phyloP scores from a whole-genome alignment of 1,284 basidiomycete genomes.

The Porodaedalea pini region DNA sequence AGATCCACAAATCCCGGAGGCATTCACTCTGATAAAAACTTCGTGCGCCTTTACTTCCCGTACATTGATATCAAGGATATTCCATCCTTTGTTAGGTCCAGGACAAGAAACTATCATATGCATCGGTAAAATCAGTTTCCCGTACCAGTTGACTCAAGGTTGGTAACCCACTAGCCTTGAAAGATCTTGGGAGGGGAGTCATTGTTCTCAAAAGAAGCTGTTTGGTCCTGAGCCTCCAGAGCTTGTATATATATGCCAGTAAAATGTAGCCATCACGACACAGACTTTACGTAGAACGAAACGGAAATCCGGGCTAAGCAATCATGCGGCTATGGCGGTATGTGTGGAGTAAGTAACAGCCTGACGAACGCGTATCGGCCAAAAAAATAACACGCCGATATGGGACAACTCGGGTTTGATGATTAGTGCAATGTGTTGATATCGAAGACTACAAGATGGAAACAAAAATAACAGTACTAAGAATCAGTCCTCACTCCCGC shows the following conservation, averaged over 20 bases:
- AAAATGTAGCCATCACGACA: too few species aligned
- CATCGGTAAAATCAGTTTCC: neutral
- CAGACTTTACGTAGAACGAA: too few species aligned
- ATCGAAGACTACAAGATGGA: neutral
- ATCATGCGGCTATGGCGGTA: too few species aligned
- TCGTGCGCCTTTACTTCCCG: slow-evolving; percentile 23
- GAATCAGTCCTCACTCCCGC: slow-evolving; percentile 15
- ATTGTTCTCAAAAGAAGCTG: too few species aligned
- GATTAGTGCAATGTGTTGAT: neutral
- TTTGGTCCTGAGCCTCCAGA: too few species aligned
- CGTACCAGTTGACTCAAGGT: neutral
- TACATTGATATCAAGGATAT: slow-evolving; percentile 10
- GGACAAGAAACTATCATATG: slow-evolving; percentile 3
- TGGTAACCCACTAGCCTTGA: neutral
- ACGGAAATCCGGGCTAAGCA: too few species aligned
- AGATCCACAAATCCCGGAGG: slow-evolving; percentile 28
- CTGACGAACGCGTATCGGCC: neutral
- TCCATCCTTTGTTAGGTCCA: slow-evolving; percentile 20
- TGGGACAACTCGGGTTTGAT: neutral
- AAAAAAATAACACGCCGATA: neutral
- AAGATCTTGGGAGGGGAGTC: neutral
- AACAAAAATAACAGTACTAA: neutral
- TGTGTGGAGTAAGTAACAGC: neutral
- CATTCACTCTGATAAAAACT: slow-evolving; percentile 26
- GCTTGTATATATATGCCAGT: too few species aligned